These are phyloP conservation scores for Erythrophleum ivorense DNA, from an alignment of 331 rosid genomes.

Conservation along the genomic window DNA sequence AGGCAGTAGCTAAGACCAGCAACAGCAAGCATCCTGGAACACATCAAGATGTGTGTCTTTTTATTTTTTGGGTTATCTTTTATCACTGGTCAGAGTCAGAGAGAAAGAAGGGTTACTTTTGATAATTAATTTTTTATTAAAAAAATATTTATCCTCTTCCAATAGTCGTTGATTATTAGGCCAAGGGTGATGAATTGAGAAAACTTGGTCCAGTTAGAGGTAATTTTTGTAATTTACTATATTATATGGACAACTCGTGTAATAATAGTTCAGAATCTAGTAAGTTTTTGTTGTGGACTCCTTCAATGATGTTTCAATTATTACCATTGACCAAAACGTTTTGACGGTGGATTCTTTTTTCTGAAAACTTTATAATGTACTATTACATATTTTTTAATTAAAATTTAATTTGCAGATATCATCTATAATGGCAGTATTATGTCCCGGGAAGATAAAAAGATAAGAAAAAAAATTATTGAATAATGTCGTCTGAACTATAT, in stretches of 20 bases:
- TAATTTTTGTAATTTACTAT: neutral
- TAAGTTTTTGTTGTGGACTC: neutral
- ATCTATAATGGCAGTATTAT: too few relatives aligned
- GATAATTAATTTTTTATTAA: neutral
- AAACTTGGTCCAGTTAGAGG: constrained; percentile 25
- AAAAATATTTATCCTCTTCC: neutral
- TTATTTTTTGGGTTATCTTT: constrained; percentile 33
- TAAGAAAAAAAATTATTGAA: too few relatives aligned
- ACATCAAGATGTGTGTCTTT: neutral
- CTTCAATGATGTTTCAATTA: constrained; percentile 35
- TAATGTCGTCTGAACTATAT: too few relatives aligned
- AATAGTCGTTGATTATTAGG: constrained; percentile 38
- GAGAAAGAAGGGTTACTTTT: constrained; percentile 21
- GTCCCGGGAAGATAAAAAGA: too few relatives aligned
- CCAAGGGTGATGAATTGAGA: constrained; percentile 42
- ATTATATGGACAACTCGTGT: neutral
- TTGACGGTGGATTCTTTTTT: too few relatives aligned
- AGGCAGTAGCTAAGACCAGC: constrained; percentile 36
- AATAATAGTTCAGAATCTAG: neutral
- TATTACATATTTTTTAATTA: too few relatives aligned
- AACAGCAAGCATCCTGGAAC: neutral
- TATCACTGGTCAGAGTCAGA: constrained; percentile 29
- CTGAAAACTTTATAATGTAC: too few relatives aligned
- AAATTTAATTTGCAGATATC: too few relatives aligned
- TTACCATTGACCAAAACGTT: neutral